Base-by-base conservation (phyloP, 805 yeast species). In the Candida endomychidarum region DNA sequence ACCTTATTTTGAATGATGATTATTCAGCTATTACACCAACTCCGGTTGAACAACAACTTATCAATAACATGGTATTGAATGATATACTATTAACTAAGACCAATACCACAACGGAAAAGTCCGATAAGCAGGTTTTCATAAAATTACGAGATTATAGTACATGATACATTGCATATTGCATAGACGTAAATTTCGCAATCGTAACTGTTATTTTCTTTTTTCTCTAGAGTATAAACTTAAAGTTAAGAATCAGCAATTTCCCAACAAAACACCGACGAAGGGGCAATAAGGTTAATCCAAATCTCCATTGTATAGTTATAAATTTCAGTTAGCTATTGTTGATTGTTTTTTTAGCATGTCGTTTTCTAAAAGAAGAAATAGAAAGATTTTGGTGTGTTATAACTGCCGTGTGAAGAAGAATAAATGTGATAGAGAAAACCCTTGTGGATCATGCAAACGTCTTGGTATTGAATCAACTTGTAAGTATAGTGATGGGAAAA, bases 401-500 rank as follows among this genome's bases (percentile, higher is more conserved):
- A 43, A 44, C 31, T 52, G 57, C 35, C 31, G 55, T 14, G 22
- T 29, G 9, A 47, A 47, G 33, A 50, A 50, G 34, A 34, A 44
- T 8, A 52, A 52, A 39, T 52, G 57, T 41, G 50, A 50, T 40
- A 38, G 57, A 19, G 27, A 27, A 10, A 29, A 32, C 8, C 57
- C 57, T 1, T 52, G 57, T 40, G 37, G 45, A 5, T 24, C 46
- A 3, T 50, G 53, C 34, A 29, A 34, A 5, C 26, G 40, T 12
- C 22, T 43, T 12, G 44, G 41, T n/a, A 11, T 40, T n/a, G 45
- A 36, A 26, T 24, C 14, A 15, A 31, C 45, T 23, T 48, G 45
- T 29, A 14, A 31, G 30, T 20, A 36, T 23, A 32, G 28, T 16
- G 34, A 24, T 16, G 25, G 4, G 17, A 12, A 12, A 5, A 25